Conservation (phyloP, 2,329 filamentous ascomycete genomes). For the Metarhizium album region DNA sequence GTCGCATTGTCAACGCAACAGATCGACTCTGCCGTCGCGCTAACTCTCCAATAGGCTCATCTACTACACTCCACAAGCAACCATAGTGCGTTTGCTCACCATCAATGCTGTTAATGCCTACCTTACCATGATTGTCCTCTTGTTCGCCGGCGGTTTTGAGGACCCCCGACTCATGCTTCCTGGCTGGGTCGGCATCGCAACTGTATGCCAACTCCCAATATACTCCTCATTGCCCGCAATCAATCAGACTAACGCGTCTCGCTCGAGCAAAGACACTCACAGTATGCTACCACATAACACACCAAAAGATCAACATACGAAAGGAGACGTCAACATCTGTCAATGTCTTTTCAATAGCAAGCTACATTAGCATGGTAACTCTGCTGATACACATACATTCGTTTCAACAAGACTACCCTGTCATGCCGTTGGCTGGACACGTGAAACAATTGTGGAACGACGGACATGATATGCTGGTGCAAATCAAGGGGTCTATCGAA, state of each 20-base stretch:
- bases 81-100: conserved; percentile 67
- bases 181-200: conserved; percentile 69
- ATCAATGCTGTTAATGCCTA: conserved; percentile 67
- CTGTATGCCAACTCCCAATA: conserved; percentile 34
- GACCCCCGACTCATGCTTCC: conserved; percentile 62
- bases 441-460: conserved; percentile 24
- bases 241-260: not conserved
- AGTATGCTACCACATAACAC: conserved; percentile 63
- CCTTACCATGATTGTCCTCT: conserved; percentile 61
- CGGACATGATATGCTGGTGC: conserved; percentile 17
- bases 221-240: not conserved
- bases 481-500: conserved; percentile 20
- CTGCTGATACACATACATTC: conserved; percentile 57
- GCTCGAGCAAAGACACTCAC: conserved; percentile 48
- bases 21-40: not conserved
- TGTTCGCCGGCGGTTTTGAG: conserved; percentile 57
- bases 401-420: conserved; percentile 48
- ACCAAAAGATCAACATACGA: conserved; percentile 68
- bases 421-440: conserved; percentile 44
- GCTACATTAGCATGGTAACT: conserved; percentile 64
- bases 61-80: conserved; percentile 72
- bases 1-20: conserved; percentile 13
- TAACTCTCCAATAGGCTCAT: conserved; percentile 51
- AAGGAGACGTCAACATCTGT: conserved; percentile 72
- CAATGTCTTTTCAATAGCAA: conserved; percentile 64